phyloP scores from a whole-genome alignment of 306 rosid genomes.

The Sesbania bispinosa region DNA sequence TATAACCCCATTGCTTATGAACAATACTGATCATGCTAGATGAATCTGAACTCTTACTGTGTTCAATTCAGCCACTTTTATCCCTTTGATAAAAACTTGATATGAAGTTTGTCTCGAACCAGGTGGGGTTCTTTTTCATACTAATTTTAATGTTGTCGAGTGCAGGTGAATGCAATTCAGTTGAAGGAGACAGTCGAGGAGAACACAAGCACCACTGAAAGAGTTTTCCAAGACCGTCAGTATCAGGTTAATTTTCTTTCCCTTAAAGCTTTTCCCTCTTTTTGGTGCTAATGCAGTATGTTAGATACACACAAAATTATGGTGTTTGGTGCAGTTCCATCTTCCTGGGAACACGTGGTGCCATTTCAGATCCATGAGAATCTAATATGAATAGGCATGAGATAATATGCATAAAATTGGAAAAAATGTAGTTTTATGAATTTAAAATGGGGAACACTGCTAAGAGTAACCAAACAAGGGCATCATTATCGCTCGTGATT shows the following conservation, averaged over 20 bases:
- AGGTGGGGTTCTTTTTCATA: slow-evolving; percentile 21
- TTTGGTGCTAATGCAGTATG: too few relatives aligned
- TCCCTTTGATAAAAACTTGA: too few relatives aligned
- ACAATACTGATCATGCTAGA: not conserved
- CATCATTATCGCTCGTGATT: not conserved
- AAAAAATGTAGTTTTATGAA: not conserved
- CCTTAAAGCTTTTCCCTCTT: not conserved
- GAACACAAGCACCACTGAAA: slow-evolving; percentile 94
- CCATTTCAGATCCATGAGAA: slow-evolving; percentile 20
- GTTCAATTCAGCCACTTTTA: too few relatives aligned
- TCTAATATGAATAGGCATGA: not conserved
- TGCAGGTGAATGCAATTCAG: slow-evolving; percentile 98
- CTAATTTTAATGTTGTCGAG: slow-evolving; percentile 20
- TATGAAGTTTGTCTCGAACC: too few relatives aligned
- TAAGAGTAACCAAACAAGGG: not conserved
- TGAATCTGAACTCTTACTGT: too few relatives aligned
- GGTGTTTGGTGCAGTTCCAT: too few relatives aligned
- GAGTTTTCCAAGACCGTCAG: slow-evolving; percentile 99
- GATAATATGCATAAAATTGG: not conserved
- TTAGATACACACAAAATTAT: too few relatives aligned
- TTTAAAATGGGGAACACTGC: not conserved
- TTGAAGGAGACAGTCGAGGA: slow-evolving; percentile 99
- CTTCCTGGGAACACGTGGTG: too few relatives aligned
- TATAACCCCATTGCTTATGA: slow-evolving; percentile 19
- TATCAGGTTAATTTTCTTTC: slow-evolving; percentile 70